These are phyloP conservation scores for Exophiala dermatitidis DNA, from an alignment of 2,329 filamentous ascomycete species.

Conservation along the genomic window DNA sequence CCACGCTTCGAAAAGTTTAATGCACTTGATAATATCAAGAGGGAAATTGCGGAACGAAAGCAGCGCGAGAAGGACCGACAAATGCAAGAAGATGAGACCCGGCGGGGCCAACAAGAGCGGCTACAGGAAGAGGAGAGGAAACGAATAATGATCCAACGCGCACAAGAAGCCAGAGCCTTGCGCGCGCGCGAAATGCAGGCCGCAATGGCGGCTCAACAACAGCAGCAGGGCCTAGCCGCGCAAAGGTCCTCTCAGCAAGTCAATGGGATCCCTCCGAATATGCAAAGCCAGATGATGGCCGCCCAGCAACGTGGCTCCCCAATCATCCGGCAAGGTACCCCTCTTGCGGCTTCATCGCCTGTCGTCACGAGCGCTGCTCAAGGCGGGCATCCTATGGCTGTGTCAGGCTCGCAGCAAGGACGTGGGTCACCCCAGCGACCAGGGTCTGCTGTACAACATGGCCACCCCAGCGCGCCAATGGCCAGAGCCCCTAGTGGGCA, in stretches of 20 bases:
- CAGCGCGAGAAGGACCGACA: slow-evolving; percentile 44
- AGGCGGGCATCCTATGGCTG: slow-evolving; percentile 37
- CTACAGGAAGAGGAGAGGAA: slow-evolving; percentile 44
- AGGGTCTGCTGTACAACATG: slow-evolving; percentile 42
- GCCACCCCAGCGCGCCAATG: slow-evolving; percentile 42
- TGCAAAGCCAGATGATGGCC: slow-evolving; percentile 31
- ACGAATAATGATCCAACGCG: slow-evolving; percentile 36
- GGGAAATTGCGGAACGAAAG: slow-evolving; percentile 64
- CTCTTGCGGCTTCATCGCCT: slow-evolving; percentile 41
- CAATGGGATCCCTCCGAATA: slow-evolving; percentile 43
- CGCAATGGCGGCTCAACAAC: slow-evolving; percentile 36
- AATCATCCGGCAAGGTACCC: slow-evolving; percentile 42
- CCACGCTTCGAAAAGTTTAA: slow-evolving; percentile 88
- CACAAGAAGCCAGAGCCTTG: slow-evolving; percentile 29
- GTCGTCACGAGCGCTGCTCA: slow-evolving; percentile 37
- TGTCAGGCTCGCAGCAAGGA: slow-evolving; percentile 40
- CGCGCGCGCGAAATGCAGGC: slow-evolving; percentile 32
- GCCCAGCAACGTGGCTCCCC: slow-evolving; percentile 42
- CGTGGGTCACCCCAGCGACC: slow-evolving; percentile 42
- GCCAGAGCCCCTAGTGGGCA: slow-evolving; percentile 40
- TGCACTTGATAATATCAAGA: slow-evolving; percentile 75
- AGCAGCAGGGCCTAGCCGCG: slow-evolving; percentile 32
- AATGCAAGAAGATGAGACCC: slow-evolving; percentile 44
- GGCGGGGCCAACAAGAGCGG: slow-evolving; percentile 43
- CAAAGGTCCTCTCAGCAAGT: slow-evolving; percentile 44